phyloP scores from a whole-genome alignment of 1,284 basidiomycete species.

The Kwoniella shivajii region DNA sequence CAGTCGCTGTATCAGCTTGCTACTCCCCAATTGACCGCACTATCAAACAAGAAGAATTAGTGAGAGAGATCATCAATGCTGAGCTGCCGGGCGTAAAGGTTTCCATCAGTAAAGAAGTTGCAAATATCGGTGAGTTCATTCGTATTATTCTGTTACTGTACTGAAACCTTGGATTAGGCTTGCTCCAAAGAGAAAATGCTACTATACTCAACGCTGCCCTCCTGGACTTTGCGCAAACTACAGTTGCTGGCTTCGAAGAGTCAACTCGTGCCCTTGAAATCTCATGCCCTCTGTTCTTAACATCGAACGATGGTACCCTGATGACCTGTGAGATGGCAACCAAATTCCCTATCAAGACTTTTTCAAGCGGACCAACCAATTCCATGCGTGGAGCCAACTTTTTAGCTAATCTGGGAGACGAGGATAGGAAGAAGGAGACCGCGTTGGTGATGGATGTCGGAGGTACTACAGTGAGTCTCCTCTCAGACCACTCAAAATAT shows the following conservation, averaged over 20 bases:
- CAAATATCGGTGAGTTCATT: constrained; percentile 31
- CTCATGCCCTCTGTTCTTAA: constrained; percentile 62
- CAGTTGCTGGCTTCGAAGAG: constrained; percentile 60
- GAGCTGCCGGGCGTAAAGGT: constrained; percentile 33
- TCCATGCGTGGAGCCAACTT: constrained; percentile 66
- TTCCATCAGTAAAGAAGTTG: constrained; percentile 40
- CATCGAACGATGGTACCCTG: constrained; percentile 63
- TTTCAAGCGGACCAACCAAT: constrained; percentile 64
- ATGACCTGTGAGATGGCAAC: constrained; percentile 60
- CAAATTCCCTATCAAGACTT: constrained; percentile 64
- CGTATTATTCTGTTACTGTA: neutral
- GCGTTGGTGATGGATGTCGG: constrained; percentile 64
- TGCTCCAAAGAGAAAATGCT: constrained; percentile 66
- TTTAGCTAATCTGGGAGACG: constrained; percentile 55
- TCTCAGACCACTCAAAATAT: neutral
- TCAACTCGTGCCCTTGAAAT: constrained; percentile 59
- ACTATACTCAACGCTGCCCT: constrained; percentile 64
- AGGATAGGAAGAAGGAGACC: constrained; percentile 50
- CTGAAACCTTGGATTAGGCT: constrained; percentile 53
- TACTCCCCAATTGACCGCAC: constrained; percentile 44
- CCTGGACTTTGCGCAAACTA: constrained; percentile 59
- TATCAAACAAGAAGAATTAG: constrained; percentile 41
- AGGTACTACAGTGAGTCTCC: constrained; percentile 56
- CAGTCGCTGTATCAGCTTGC: constrained; percentile 38
- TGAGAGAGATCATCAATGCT: constrained; percentile 27